Evolutionary conservation across 441 rosid species (phyloP).

Genomic region (Euphorbia corollata): DNA sequence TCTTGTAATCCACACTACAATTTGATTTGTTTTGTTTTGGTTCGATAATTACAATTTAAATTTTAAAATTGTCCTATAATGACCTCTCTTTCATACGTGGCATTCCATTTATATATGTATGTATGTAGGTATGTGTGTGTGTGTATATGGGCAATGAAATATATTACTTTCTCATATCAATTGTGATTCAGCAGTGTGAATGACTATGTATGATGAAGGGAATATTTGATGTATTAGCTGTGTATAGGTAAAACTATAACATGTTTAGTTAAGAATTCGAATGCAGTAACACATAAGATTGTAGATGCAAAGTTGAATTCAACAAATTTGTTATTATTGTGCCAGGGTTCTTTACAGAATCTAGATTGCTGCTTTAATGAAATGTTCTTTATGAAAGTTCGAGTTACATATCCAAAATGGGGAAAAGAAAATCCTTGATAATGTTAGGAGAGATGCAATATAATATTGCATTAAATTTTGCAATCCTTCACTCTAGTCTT

Average conservation of each 20-base stretch:
- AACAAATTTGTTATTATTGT: background rate
- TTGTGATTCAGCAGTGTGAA: background rate
- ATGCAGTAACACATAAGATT: background rate
- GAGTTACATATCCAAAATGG: background rate
- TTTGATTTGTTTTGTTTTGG: background rate
- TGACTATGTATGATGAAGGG: conserved; percentile 1
- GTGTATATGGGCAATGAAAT: background rate
- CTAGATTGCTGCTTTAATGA: background rate
- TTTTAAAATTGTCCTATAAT: too few species aligned
- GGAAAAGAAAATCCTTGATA: background rate
- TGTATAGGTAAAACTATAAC: background rate
- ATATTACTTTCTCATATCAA: background rate
- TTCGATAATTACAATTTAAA: background rate
- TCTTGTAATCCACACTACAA: background rate
- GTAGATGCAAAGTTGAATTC: background rate
- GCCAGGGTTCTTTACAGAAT: background rate
- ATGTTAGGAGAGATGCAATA: background rate
- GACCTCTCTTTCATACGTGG: too few species aligned
- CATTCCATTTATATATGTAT: too few species aligned
- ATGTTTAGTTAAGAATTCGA: background rate
- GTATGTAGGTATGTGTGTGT: too few species aligned
- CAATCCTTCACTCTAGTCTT: background rate
- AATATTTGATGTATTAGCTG: background rate
- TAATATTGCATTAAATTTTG: background rate
- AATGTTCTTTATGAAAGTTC: background rate